Base-by-base conservation (phyloP, 1,284 basidiomycete species). In the Tausonia pullulans region DNA sequence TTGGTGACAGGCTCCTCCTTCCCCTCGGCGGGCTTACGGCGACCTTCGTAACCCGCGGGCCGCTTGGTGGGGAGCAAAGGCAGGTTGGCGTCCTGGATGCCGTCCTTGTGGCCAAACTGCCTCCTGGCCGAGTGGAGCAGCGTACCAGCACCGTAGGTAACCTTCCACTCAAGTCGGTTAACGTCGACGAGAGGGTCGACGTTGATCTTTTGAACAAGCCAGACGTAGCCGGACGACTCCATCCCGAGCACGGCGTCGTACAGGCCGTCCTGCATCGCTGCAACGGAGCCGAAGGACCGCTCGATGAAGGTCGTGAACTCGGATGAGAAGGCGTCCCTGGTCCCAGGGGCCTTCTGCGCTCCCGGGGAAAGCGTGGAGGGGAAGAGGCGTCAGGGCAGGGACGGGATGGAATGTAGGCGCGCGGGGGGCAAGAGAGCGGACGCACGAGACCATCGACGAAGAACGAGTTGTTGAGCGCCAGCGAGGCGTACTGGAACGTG, bases 401-500 rank as follows among this genome's bases (percentile, higher is more conserved):
- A 13, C 11, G n/a, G 46, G 14, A 16, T 40, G 60, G 14, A n/a
- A 5, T 1, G 50, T 0, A n/a, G 11, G 13, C 7, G 45, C 5
- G 59, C 40, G 7, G n/a, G 5, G 16, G 16, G 27, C 9, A 55
- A 48, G 40, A 8, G 27, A 58, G 5, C 16, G 41, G 11, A 82
- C 89, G 67, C 75, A 94, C 90, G 56, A 98, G 79, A 64, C 81
- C 81, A 70, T 88, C 83, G 43, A 98, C 82, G 81, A 98, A 98
- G 81, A 92, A 98, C 71, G 85, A 86, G 76, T 97, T 98, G 79
- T 98, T 98, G 68, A 97, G 79, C 10, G 95, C 90, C 61, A 91
- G 83, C 68, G 87, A 88, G 3, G 93, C 92, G 72, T 94, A 92
- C 78, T 91, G 96, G 79, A 94, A 98, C 49, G 85, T 84, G 58